Evolutionary conservation across 2,329 filamentous ascomycete species (phyloP).

Genomic region (Sporothrix brasiliensis): DNA sequence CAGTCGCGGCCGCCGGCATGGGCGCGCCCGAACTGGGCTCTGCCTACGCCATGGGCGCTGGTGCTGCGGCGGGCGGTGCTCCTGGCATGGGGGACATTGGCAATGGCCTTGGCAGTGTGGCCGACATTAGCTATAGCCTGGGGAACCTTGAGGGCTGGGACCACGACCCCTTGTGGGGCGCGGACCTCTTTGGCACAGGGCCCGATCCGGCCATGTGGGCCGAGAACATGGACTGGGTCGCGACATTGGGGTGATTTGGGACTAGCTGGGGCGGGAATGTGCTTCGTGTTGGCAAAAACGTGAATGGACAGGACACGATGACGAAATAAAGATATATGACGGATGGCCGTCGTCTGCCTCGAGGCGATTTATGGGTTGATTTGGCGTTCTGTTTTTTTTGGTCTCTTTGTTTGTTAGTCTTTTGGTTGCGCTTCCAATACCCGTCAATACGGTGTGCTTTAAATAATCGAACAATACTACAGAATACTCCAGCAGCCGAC

Average conservation of each 20-base stretch:
- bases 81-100: neutral
- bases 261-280: neutral
- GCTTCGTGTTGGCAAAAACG: neutral
- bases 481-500: no score
- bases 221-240: constrained; percentile 33
- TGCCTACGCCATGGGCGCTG: constrained; percentile 11
- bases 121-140: constrained; percentile 21
- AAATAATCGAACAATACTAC: no score
- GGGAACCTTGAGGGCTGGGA: constrained; percentile 32
- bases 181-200: constrained; percentile 35
- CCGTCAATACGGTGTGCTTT: no score
- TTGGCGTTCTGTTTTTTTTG: neutral
- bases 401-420: neutral
- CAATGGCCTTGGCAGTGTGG: neutral
- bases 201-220: constrained; percentile 37
- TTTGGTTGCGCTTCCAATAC: neutral
- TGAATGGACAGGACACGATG: neutral
- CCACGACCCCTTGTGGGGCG: constrained; percentile 34
- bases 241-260: constrained; percentile 9
- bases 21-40: no score
- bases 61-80: neutral
- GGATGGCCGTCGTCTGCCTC: neutral
- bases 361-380: neutral
- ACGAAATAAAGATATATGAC: no score
- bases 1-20: neutral